Conservation (phyloP, 2,329 filamentous ascomycete genomes). For the Pseudogymnoascus sp. region DNA sequence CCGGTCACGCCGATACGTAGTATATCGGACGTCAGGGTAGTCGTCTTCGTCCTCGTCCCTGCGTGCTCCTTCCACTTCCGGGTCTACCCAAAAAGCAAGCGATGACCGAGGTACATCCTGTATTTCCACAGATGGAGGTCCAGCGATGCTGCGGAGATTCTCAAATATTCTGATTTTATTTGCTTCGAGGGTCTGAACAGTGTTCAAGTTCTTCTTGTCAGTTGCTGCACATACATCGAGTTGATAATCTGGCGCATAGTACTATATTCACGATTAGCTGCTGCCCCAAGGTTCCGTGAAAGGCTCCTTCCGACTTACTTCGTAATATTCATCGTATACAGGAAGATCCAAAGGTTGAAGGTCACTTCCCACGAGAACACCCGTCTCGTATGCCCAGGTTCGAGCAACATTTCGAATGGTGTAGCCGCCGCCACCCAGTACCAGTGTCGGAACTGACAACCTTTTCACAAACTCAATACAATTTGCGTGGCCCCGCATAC, state of each 20-base stretch:
- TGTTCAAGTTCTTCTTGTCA: conserved; percentile 83
- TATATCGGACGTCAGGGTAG: conserved; percentile 75
- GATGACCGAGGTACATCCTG: conserved; percentile 64
- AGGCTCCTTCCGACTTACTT: conserved; percentile 24
- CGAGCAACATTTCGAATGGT: conserved; percentile 97
- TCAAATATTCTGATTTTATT: conserved; percentile 76
- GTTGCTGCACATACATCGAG: conserved; percentile 83
- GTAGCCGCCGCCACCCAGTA: conserved; percentile 92
- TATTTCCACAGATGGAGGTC: conserved; percentile 86
- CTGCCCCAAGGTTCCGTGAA: background rate
- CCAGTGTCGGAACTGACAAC: conserved; percentile 73
- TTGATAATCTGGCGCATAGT: conserved; percentile 85
- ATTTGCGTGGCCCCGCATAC: conserved; percentile 90
- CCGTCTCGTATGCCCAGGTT: conserved; percentile 96
- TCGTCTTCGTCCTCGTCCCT: conserved; percentile 74
- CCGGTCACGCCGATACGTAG: conserved; percentile 75
- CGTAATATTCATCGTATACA: conserved; percentile 97
- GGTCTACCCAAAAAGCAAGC: conserved; percentile 52
- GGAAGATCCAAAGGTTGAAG: conserved; percentile 69
- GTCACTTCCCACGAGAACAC: conserved; percentile 73
- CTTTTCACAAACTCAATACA: conserved; percentile 89
- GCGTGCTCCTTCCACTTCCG: conserved; percentile 55
- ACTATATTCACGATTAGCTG: conserved; percentile 33
- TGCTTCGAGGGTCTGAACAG: conserved; percentile 70
- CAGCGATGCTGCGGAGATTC: conserved; percentile 77